These are phyloP conservation scores for Mucor irregularis DNA, from an alignment of 371 early-diverging fungal genomes.

Conservation along the genomic window DNA sequence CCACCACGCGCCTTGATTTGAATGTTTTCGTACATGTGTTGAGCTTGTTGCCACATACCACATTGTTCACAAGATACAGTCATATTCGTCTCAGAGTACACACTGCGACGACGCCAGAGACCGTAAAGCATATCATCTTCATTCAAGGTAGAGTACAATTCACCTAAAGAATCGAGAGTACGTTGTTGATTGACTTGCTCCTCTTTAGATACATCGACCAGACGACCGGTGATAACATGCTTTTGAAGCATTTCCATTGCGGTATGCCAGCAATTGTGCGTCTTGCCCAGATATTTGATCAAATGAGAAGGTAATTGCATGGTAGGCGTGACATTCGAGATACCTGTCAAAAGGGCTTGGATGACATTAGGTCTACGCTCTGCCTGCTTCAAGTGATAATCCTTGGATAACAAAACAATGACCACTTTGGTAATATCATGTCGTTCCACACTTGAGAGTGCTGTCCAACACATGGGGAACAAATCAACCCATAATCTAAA, in stretches of 20 bases:
- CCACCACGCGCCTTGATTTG: slow-evolving; percentile 92
- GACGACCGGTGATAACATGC: slow-evolving; percentile 44
- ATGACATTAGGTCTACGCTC: slow-evolving; percentile 89
- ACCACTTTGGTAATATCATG: slow-evolving; percentile 83
- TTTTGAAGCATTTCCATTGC: slow-evolving; percentile 76
- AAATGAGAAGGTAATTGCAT: slow-evolving; percentile 91
- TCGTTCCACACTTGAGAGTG: slow-evolving; percentile 70
- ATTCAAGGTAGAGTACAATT: slow-evolving; percentile 74
- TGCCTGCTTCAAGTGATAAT: slow-evolving; percentile 85
- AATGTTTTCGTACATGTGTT: slow-evolving; percentile 91
- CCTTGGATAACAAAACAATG: slow-evolving; percentile 84
- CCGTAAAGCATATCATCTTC: slow-evolving; percentile 95
- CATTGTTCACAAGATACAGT: slow-evolving; percentile 95
- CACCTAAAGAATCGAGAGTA: slow-evolving; percentile 86
- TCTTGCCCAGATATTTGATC: slow-evolving; percentile 88
- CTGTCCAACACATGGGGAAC: slow-evolving; percentile 86
- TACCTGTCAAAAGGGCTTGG: slow-evolving; percentile 86
- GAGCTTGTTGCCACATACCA: slow-evolving; percentile 94
- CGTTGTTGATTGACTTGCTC: slow-evolving; percentile 89
- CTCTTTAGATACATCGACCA: slow-evolving; percentile 66
- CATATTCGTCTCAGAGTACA: slow-evolving; percentile 94
- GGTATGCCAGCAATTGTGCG: slow-evolving; percentile 91
- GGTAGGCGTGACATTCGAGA: slow-evolving; percentile 71
- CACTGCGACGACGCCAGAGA: slow-evolving; percentile 89
- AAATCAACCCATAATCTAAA: slow-evolving; percentile 83